Evolutionary conservation across 2,329 filamentous ascomycete genomes (phyloP).

Genomic region (Trichothecium roseum): DNA sequence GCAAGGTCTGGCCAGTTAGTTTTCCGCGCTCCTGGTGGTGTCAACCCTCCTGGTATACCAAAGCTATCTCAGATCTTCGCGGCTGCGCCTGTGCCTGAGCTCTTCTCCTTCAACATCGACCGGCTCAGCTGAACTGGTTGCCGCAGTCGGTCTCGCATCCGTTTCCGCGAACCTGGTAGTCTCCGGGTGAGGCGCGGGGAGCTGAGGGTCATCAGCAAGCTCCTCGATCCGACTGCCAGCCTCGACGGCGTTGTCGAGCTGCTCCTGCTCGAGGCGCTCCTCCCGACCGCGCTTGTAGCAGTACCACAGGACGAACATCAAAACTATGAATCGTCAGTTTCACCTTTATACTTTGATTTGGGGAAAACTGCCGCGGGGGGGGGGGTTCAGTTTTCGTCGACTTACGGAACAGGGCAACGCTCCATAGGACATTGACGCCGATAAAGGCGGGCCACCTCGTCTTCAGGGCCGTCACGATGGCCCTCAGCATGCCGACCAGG

Average conservation of each 20-base stretch:
- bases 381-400: constrained; percentile 8
- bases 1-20: no score
- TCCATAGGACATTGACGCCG: constrained; percentile 86
- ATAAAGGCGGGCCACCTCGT: constrained; percentile 82
- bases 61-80: no score
- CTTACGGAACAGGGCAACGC: constrained; percentile 77
- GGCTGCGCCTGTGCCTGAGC: no score
- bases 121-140: not conserved
- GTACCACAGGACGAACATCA: constrained; percentile 90
- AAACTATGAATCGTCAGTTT: not conserved
- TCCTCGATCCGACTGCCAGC: constrained; percentile 35
- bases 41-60: no score
- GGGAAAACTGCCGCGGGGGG: no score
- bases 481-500: constrained; percentile 71
- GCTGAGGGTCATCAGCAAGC: constrained; percentile 34
- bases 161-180: constrained; percentile 1
- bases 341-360: no score
- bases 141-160: not conserved
- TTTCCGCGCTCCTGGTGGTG: no score
- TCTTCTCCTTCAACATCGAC: no score
- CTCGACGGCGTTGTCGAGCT: constrained; percentile 22
- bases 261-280: constrained; percentile 59
- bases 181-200: constrained; percentile 18
- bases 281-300: constrained; percentile 93
- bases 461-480: constrained; percentile 84